Evolutionary conservation across 2,329 filamentous ascomycete genomes (phyloP).

Genomic region (Fusarium chaquense): DNA sequence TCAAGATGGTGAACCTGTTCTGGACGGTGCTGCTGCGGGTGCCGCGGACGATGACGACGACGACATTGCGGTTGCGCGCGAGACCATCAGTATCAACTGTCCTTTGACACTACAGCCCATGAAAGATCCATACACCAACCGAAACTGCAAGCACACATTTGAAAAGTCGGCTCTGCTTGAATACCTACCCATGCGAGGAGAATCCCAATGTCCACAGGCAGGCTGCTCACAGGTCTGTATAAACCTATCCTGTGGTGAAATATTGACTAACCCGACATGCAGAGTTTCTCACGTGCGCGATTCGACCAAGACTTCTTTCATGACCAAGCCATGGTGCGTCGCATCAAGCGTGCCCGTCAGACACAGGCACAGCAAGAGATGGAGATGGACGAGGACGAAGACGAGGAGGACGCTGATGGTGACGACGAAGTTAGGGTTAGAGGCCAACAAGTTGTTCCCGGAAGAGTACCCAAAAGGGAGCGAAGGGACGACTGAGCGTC

Average conservation of each 20-base stretch:
- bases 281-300: constrained; percentile 60
- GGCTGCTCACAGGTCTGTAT: constrained; percentile 70
- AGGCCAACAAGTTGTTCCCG: constrained; percentile 40
- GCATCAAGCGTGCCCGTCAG: constrained; percentile 67
- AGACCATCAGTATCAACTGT: constrained; percentile 75
- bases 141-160: constrained; percentile 78
- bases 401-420: constrained; percentile 41
- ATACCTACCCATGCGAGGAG: constrained; percentile 58
- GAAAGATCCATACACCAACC: constrained; percentile 74
- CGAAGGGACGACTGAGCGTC: constrained; percentile 9
- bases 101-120: constrained; percentile 75
- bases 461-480: constrained; percentile 45
- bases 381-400: constrained; percentile 53
- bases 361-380: constrained; percentile 59
- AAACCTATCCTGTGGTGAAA: background rate
- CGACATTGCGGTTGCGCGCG: constrained; percentile 75
- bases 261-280: background rate
- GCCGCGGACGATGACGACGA: constrained; percentile 67
- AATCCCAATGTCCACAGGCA: constrained; percentile 71
- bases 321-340: constrained; percentile 68
- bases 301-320: constrained; percentile 64
- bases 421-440: constrained; percentile 45
- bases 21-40: constrained; percentile 43
- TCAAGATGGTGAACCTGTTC: constrained; percentile 58
- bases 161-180: constrained; percentile 73